phyloP scores from a whole-genome alignment of 1,284 basidiomycete genomes.

The Taiwanofungus camphoratus region DNA sequence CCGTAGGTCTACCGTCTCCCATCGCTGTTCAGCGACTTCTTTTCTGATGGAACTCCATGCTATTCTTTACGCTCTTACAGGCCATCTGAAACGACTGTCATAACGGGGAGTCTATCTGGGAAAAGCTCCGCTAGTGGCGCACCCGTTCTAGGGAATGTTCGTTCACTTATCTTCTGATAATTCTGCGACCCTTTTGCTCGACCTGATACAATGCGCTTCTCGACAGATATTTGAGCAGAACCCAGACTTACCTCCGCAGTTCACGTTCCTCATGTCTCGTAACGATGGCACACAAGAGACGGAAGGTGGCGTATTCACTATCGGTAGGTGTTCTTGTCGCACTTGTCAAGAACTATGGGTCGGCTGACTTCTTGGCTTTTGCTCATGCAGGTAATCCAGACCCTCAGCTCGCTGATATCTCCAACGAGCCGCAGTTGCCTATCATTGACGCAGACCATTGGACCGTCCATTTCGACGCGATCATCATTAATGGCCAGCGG shows the following conservation, averaged over 20 bases:
- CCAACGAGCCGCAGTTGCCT: not conserved
- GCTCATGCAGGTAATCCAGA: conserved; percentile 2
- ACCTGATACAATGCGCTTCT: too few relatives aligned
- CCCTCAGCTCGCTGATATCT: not conserved
- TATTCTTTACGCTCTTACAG: too few relatives aligned
- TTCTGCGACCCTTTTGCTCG: too few relatives aligned
- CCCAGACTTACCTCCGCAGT: conserved; percentile 2
- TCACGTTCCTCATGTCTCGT: conserved; percentile 8
- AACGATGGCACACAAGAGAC: conserved; percentile 2
- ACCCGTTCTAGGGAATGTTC: conserved; percentile 3
- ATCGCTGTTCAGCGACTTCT: too few relatives aligned
- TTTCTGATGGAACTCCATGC: too few relatives aligned
- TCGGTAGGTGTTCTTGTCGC: not conserved
- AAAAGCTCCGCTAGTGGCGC: conserved; percentile 1
- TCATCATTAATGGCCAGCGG: conserved; percentile 7
- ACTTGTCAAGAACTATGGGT: not conserved
- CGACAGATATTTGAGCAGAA: conserved; percentile 7
- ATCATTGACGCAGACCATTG: not conserved
- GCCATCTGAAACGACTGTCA: too few relatives aligned
- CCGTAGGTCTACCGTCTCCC: conserved; percentile 3
- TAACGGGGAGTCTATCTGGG: too few relatives aligned
- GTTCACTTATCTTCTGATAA: not conserved
- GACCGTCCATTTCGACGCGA: conserved; percentile 4
- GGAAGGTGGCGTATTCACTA: conserved; percentile 5
- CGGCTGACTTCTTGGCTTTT: not conserved